Percentiles rank a stretch among this genome's conserved stretches.
phyloP scores from a whole-genome alignment of 176 grass and related monocot genomes.

The Otatea glauca region DNA sequence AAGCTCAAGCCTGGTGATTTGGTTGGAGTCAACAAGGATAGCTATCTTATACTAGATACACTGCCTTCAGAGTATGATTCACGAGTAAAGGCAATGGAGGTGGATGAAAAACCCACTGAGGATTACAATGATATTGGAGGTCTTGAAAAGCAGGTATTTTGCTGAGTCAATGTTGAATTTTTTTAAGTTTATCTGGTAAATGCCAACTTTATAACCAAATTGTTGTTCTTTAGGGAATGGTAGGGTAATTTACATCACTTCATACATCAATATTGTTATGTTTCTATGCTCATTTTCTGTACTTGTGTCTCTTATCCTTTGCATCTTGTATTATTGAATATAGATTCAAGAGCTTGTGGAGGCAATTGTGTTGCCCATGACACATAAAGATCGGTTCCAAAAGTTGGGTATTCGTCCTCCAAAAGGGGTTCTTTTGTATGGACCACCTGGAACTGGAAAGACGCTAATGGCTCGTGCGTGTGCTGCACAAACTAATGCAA shows the following conservation, averaged over 20 bases:
- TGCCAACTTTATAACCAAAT: background rate
- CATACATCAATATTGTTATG: background rate
- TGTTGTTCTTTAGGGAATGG: background rate
- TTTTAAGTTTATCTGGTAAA: background rate
- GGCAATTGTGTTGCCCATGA: conserved; percentile 92
- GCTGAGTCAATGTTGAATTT: background rate
- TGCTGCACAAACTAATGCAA: conserved; percentile 94
- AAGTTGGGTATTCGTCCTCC: conserved; percentile 88
- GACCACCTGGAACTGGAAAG: conserved; percentile 93
- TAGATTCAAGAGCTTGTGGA: conserved; percentile 98
- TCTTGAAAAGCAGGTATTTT: conserved; percentile 83
- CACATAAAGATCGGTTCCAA: conserved; percentile 88
- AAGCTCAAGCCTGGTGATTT: conserved; percentile 86
- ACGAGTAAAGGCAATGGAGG: conserved; percentile 87
- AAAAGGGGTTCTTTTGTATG: conserved; percentile 97
- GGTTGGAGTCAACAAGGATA: conserved; percentile 89
- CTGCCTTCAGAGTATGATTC: conserved; percentile 90
- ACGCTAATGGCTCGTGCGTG: conserved; percentile 95
- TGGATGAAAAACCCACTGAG: conserved; percentile 91
- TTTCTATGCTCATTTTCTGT: background rate
- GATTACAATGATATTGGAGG: conserved; percentile 97
- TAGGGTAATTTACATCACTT: conserved; percentile 1
- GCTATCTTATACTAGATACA: conserved; percentile 86
- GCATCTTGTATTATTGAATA: conserved; percentile 8
- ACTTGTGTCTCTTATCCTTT: background rate